A percentile compares a stretch with the other conserved stretches of the same genome.
These are phyloP conservation scores for Sanguinoderma infundibulare DNA, from an alignment of 1,284 basidiomycete species.

Conservation along the genomic window DNA sequence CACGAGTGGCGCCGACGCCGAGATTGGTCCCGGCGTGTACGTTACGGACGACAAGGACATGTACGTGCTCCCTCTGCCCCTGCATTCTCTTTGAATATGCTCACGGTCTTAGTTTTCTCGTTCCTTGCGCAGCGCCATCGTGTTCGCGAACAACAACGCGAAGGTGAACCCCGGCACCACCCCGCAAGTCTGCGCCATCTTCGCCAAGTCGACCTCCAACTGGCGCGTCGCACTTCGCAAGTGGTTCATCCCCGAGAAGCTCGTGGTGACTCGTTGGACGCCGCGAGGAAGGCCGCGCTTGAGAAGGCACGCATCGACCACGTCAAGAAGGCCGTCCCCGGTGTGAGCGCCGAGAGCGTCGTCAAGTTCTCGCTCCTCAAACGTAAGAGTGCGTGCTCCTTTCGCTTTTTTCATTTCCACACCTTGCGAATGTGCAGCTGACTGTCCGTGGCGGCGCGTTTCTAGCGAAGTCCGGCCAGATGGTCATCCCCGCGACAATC, in stretches of 20 bases:
- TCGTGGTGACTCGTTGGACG: not conserved
- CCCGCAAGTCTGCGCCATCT: not conserved
- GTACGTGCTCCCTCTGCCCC: not conserved
- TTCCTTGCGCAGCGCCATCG: not conserved
- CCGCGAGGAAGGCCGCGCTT: not conserved
- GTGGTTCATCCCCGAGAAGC: not conserved
- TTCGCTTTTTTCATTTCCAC: too few relatives aligned
- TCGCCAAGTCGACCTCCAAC: too few relatives aligned
- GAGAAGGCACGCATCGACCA: not conserved
- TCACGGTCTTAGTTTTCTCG: not conserved
- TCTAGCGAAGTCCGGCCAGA: too few relatives aligned
- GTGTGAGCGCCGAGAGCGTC: too few relatives aligned
- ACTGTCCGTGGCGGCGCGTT: too few relatives aligned
- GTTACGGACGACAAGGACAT: not conserved
- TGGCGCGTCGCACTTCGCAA: not conserved
- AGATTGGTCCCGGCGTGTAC: too few relatives aligned
- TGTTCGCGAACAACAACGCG: not conserved
- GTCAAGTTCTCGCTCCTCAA: too few relatives aligned
- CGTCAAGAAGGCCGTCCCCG: not conserved
- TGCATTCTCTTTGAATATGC: not conserved
- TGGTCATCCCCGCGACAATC: too few relatives aligned
- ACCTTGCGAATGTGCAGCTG: too few relatives aligned
- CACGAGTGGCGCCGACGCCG: too few relatives aligned
- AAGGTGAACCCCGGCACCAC: not conserved
- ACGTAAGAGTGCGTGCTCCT: too few relatives aligned